A percentile compares a stretch with the other conserved stretches of the same genome.
phyloP scores from a whole-genome alignment of 352 stramenopile genomes.

The Elongisporangium senticosum region DNA sequence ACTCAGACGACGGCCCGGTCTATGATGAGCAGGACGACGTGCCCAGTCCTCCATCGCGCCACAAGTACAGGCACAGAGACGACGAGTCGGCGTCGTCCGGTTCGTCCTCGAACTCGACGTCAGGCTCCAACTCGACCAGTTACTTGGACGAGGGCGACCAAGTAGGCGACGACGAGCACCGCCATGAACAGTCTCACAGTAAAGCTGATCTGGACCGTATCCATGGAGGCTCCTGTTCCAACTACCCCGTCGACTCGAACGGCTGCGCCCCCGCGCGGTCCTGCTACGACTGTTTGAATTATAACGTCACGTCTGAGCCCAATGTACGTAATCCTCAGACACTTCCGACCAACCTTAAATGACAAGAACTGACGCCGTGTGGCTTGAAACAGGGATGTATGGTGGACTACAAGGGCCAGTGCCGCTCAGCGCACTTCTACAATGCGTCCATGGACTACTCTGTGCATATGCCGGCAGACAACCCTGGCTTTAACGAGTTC shows the following conservation, averaged over 20 bases:
- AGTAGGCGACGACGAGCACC: not conserved
- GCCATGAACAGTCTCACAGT: not conserved
- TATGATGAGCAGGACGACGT: not conserved
- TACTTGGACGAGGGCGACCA: not conserved
- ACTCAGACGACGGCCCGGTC: not conserved
- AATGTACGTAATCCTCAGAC: not conserved
- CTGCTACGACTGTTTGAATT: slow-evolving; percentile 41
- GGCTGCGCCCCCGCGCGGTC: slow-evolving; percentile 23
- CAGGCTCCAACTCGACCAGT: not conserved
- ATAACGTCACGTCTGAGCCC: slow-evolving; percentile 12
- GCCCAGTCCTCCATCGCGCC: no score
- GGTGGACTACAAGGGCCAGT: slow-evolving; percentile 18
- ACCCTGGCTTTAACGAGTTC: not conserved
- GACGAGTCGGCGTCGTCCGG: not conserved
- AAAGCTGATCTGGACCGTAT: not conserved
- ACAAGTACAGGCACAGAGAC: not conserved
- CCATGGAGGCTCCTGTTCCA: slow-evolving; percentile 16
- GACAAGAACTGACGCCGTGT: not conserved
- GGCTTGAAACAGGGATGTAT: slow-evolving; percentile 14
- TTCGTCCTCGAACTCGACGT: not conserved
- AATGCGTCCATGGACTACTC: slow-evolving; percentile 20
- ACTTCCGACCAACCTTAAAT: not conserved
- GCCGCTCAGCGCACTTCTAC: slow-evolving; percentile 22
- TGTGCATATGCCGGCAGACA: slow-evolving; percentile 18
- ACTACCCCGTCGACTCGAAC: slow-evolving; percentile 17